Base-by-base conservation (phyloP, 495 filamentous ascomycete genomes). In the Lentithecium fluviatile region DNA sequence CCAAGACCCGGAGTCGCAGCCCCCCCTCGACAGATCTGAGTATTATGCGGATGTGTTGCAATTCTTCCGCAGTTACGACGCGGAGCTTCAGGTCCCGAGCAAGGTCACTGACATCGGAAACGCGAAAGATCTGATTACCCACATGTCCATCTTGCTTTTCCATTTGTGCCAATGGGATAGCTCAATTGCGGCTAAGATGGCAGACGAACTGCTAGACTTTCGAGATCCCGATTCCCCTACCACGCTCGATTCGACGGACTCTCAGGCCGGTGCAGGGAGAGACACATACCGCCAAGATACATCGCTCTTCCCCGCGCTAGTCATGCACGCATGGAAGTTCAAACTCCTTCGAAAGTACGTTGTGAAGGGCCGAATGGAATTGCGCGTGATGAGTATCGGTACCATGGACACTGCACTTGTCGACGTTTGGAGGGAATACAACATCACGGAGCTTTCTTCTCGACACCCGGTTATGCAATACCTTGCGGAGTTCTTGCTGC, bases 311-410 rank as follows among this genome's bases (percentile, higher is more conserved):
- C 62, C 75, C 13, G 58, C 54, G 17, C 69, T 89, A 2, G 75
- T 91, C 12, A 69, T 77, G 1, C 72, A 78, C 50, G 80, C 81
- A 10, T 95, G 89, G 89, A 88, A 84, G 60, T 87, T 95, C 70
- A 76, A 73, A 29, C 74, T 84, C 7, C 76, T 88, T 45, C 83
- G 81, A 69, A 90, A 83, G 68, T 81, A 89, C 64, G 86, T 95
- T 55, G 80, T 81, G 70, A 89, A 87, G 13, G 84, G 89, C n/a
- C 86, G 89, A 56, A 95, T 97, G 91, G 90, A 95, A 68, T 79
- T 95, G 25, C 83, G 91, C 45, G 88, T 93, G 11, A 74, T 83
- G 57, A 88, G 88, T 26, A 82, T 90, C 20, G 81, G 82, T 32
- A 74, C 71, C 17, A 87, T 97, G 84, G 85, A 88, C 66, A 67